Percentiles rank a stretch among this genome's conserved stretches.
phyloP scores from a whole-genome alignment of 495 filamentous ascomycete species.

The Glarea lozoyensis region DNA sequence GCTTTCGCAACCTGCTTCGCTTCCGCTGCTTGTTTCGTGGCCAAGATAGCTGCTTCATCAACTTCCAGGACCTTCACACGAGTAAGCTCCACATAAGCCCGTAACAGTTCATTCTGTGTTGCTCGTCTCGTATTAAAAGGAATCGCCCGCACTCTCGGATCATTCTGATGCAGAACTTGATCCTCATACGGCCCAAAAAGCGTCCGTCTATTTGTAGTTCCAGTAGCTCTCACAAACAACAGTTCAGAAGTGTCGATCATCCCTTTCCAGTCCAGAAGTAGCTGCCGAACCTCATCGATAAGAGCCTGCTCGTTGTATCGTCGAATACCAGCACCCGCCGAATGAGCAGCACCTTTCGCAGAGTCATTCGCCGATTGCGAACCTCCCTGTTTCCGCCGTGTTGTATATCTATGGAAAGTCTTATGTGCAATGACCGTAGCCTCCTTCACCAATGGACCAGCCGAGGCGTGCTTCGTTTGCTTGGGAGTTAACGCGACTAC shows the following conservation, averaged over 20 bases:
- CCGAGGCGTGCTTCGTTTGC: conserved; percentile 53
- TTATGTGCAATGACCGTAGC: conserved; percentile 88
- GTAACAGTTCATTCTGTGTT: conserved; percentile 90
- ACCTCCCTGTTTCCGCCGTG: conserved; percentile 89
- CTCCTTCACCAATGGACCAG: conserved; percentile 65
- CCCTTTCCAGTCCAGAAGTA: conserved; percentile 72
- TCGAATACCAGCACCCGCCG: conserved; percentile 80
- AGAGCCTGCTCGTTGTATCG: conserved; percentile 90
- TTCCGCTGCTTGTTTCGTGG: conserved; percentile 33
- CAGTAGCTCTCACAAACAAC: conserved; percentile 83
- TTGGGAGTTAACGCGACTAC: conserved; percentile 81
- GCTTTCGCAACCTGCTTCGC: conserved; percentile 30
- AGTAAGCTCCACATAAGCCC: conserved; percentile 85
- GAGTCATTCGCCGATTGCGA: conserved; percentile 88
- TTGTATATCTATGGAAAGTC: conserved; percentile 96
- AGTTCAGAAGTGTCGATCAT: conserved; percentile 77
- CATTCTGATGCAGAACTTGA: conserved; percentile 72
- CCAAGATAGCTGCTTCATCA: conserved; percentile 46
- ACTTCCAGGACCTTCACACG: conserved; percentile 75
- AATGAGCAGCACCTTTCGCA: conserved; percentile 85
- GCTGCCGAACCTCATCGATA: conserved; percentile 67
- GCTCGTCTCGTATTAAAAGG: conserved; percentile 93
- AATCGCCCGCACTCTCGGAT: conserved; percentile 77
- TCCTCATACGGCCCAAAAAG: conserved; percentile 87
- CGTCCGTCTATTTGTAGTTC: conserved; percentile 71